Evolutionary conservation across 306 rosid genomes (phyloP).

Genomic region (Vigna radiata): DNA sequence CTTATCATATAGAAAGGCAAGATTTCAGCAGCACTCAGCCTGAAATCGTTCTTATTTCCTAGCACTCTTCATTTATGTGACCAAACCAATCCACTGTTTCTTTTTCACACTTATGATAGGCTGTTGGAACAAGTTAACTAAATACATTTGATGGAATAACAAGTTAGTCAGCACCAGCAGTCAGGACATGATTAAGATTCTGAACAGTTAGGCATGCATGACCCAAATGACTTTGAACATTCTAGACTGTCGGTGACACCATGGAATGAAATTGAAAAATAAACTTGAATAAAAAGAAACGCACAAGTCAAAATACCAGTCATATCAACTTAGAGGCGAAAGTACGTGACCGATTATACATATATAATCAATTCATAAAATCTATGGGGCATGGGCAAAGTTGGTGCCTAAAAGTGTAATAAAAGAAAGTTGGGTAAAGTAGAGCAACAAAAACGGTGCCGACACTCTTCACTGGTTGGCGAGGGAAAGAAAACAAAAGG

Average conservation of each 20-base stretch:
- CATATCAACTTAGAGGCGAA: background rate
- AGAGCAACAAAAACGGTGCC: slow-evolving; percentile 45
- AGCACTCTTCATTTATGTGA: slow-evolving; percentile 19
- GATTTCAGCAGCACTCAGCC: background rate
- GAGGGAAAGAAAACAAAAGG: slow-evolving; percentile 32
- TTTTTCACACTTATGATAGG: background rate
- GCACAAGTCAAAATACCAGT: background rate
- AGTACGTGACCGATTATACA: background rate
- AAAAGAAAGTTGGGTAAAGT: slow-evolving; percentile 35
- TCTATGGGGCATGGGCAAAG: slow-evolving; percentile 27
- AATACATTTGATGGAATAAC: slow-evolving; percentile 12
- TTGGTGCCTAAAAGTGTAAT: slow-evolving; percentile 24
- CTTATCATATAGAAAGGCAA: slow-evolving; percentile 8
- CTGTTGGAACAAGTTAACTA: slow-evolving; percentile 33
- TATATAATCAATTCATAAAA: background rate
- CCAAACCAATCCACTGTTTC: slow-evolving; percentile 12
- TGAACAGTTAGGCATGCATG: slow-evolving; percentile 25
- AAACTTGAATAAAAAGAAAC: background rate
- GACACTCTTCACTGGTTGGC: slow-evolving; percentile 52
- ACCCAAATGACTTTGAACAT: slow-evolving; percentile 32
- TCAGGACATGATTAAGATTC: slow-evolving; percentile 22
- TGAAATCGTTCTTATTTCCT: slow-evolving; percentile 7
- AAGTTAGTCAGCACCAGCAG: slow-evolving; percentile 28
- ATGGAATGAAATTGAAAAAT: background rate
- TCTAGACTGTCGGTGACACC: slow-evolving; percentile 17